phyloP scores from a whole-genome alignment of 352 stramenopile genomes.

The Globisporangium paroecandrum region DNA sequence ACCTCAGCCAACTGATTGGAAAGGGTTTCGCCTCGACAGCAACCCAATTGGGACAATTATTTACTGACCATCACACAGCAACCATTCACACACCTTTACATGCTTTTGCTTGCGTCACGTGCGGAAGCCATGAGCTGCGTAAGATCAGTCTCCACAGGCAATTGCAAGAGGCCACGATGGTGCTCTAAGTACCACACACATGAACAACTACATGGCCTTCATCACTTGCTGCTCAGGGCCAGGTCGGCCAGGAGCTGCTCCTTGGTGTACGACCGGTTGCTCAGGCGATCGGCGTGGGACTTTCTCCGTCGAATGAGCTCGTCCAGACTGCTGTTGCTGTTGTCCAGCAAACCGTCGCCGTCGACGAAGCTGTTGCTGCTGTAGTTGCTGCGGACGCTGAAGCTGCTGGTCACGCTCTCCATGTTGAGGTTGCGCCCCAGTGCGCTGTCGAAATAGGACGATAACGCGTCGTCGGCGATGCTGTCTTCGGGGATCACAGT shows the following conservation, averaged over 20 bases:
- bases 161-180: no score
- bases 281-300: slow-evolving; percentile 9
- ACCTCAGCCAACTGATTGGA: no score
- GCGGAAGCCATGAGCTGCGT: no score
- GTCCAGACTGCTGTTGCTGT: background rate
- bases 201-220: no score
- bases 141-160: no score
- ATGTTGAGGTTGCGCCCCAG: background rate
- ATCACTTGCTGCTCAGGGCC: background rate
- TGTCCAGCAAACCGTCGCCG: background rate
- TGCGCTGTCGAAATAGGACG: background rate
- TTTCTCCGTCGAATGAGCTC: background rate
- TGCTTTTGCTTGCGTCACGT: no score
- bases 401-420: background rate
- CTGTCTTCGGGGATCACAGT: slow-evolving; percentile 21
- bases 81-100: no score
- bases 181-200: no score
- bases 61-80: no score
- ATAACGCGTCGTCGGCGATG: background rate
- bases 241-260: slow-evolving; percentile 11
- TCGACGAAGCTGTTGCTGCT: background rate
- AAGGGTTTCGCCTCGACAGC: no score
- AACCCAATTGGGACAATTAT: no score
- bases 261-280: slow-evolving; percentile 6
- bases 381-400: background rate